Base-by-base conservation (phyloP, 495 filamentous ascomycete genomes). In the Penicillium lividum region DNA sequence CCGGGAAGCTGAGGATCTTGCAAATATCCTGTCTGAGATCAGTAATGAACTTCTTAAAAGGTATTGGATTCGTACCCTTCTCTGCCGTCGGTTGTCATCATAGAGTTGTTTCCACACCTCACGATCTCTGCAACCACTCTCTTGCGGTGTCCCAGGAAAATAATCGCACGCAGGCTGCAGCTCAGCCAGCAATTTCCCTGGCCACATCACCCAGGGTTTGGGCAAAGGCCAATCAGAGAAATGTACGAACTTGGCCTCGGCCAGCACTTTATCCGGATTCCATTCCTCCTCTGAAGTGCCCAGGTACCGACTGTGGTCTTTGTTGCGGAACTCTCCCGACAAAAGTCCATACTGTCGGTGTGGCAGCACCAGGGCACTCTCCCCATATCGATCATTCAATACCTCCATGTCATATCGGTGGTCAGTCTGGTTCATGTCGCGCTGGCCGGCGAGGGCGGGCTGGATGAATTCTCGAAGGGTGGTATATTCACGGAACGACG, bases 161-260 rank as follows among this genome's bases (percentile, higher is more conserved):
- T 80, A 77, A 51, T 82, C 80, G 43, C 85, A 87, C 56, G 75
- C 77, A 0, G 88, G 86, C 65, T 89, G 82, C 58, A 82, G 79
- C 29, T 82, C 75, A 4, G 75, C 70, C 25, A 88, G 64, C 55
- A 80, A 61, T 13, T 78, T 69, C 34, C 82, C 78, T 22, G 84
- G 75, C 79, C 81, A 86, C 70, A 81, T 79, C 18, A 89, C 70
- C 89, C 89, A 92, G 0, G 89, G 89, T 68, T 93, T 93, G 4
- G 89, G 89, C 43, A 91, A 61, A 4, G 90, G 90, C 84, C 86
- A 89, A 64, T 94, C 91, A 3, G 82, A 87, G 64, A 96, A 93
- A 71, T 92, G 91, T 0, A 94, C 80, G 13, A 91, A 80, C 62
- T 88, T 92, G 9, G 87, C 88, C 66, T 92, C 85, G 22, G 78